A percentile compares a stretch with the other conserved stretches of the same genome.
phyloP scores from a whole-genome alignment of 2,329 filamentous ascomycete genomes.

The Diaporthe humulicola region DNA sequence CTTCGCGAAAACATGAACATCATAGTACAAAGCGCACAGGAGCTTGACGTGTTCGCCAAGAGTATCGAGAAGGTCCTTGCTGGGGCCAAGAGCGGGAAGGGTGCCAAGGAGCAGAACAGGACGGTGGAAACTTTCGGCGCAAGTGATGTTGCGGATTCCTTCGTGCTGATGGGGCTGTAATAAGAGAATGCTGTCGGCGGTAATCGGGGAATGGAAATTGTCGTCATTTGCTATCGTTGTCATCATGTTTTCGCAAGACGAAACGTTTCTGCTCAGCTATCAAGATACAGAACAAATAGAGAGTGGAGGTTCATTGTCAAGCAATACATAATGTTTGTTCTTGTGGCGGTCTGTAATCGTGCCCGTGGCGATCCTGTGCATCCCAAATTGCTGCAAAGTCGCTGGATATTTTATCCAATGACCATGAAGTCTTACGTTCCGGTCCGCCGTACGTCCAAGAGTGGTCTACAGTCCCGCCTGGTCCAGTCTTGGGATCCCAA shows the following conservation, averaged over 20 bases:
- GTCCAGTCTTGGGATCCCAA: too few relatives aligned
- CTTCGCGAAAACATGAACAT: not conserved
- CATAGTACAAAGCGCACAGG: not conserved
- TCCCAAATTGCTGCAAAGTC: too few relatives aligned
- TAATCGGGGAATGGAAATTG: not conserved
- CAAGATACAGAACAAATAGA: not conserved
- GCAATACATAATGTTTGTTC: not conserved
- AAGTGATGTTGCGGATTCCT: not conserved
- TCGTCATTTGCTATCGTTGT: not conserved
- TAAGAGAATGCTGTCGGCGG: not conserved
- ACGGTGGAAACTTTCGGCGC: not conserved
- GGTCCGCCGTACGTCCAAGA: too few relatives aligned
- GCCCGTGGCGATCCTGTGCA: too few relatives aligned
- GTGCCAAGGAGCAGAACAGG: not conserved
- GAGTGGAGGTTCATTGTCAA: not conserved
- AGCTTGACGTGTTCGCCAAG: not conserved
- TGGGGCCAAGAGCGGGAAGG: not conserved
- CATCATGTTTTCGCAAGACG: not conserved
- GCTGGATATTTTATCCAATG: too few relatives aligned
- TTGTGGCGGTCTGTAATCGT: not conserved
- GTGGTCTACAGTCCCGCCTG: too few relatives aligned
- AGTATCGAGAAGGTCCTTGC: not conserved
- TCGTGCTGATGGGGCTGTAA: not conserved
- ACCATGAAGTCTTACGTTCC: too few relatives aligned
- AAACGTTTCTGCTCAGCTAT: not conserved